Base-by-base conservation (phyloP, 768 basidiomycete genomes). In the Leccinellum albellum region DNA sequence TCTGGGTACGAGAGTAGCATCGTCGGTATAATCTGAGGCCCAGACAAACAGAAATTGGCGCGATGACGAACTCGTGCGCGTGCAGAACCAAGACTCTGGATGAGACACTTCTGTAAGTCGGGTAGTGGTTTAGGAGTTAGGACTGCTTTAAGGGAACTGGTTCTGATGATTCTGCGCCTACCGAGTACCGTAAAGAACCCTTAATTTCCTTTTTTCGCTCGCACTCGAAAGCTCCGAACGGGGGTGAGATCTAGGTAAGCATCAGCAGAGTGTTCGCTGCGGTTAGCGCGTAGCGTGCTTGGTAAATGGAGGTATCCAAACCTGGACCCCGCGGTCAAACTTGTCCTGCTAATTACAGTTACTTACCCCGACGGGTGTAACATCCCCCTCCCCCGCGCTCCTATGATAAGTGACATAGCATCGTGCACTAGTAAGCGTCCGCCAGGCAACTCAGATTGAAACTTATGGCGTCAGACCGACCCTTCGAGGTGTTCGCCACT, bases 1-100 rank as follows among this genome's bases (percentile, higher is more conserved):
- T 33, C 88, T 78, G n/a, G 79, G 78, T 20, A 76, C 76, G 42
- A 83, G 78, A 3, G 82, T 80, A 4, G 78, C 85, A 50, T 77
- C 75, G 53, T 86, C 83, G 13, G 80, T 80, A 62, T 77, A 80
- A 66, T 89, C 88, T 3, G 86, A 86, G 1, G 86, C 85, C 62
- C 82, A 88, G 29, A 89, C 82, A 52, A 86, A 61, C 3, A 28
- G 32, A 58, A 48, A 53, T 4, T 23, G 32, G n/a, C 35, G 20
- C 20, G 20, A n/a, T 37, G 32, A 29, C 9, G 29, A 55, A 47
- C 4, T 26, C 20, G 21, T 46, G 40, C 6, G 44, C 20, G 21
- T 46, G 40, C 6, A 46, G 12, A 6, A 7, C 33, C 50, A 48
- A 50, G 46, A 15, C 35, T 13, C 7, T 35, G 33, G 33, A 35